Evolutionary conservation across 345 rosid species (phyloP).

Genomic region (Syzygium aromaticum): DNA sequence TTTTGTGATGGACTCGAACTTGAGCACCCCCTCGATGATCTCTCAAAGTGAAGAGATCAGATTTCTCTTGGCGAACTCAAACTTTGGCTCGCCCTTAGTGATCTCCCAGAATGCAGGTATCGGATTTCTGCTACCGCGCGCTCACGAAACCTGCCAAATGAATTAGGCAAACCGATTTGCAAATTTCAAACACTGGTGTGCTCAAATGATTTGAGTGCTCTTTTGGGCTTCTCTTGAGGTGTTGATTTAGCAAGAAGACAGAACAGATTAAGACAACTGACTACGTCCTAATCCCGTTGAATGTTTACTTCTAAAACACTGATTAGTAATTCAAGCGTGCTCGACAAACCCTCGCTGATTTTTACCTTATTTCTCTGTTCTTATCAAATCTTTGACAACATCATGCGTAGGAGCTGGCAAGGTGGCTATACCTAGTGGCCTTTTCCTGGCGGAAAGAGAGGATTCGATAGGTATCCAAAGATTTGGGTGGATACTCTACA

Average conservation of each 20-base stretch:
- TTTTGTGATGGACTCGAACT: background rate
- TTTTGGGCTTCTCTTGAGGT: background rate
- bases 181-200: background rate
- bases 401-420: background rate
- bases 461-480: background rate
- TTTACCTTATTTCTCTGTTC: background rate
- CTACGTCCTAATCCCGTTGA: background rate
- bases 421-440: background rate
- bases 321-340: background rate
- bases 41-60: fast-evolving
- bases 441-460: background rate
- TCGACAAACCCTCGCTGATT: background rate
- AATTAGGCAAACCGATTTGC: background rate
- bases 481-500: background rate
- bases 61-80: background rate
- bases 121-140: background rate
- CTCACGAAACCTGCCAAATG: background rate
- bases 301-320: background rate
- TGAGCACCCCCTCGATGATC: background rate
- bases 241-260: background rate
- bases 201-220: background rate
- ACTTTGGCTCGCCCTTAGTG: fast-evolving
- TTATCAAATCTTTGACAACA: background rate
- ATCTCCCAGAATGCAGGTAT: too few species aligned
- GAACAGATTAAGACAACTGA: background rate